phyloP scores from a whole-genome alignment of 768 basidiomycete genomes.

The Neoboletus subvelutipes region DNA sequence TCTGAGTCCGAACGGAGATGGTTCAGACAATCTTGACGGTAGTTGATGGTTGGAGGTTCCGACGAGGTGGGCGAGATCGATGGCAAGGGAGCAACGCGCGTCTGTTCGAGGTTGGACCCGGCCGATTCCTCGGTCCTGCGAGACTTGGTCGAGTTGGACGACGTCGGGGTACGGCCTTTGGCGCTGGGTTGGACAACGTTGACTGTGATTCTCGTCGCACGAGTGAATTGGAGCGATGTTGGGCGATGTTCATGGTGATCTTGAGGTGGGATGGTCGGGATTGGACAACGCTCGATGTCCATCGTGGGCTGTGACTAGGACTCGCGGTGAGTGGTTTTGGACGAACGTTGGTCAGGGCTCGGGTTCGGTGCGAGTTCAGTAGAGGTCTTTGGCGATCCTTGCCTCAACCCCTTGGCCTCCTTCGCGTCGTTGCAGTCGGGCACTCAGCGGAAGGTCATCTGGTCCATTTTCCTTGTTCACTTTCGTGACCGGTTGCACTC shows the following conservation, averaged over 20 bases:
- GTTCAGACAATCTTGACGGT: background rate
- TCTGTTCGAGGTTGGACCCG: background rate
- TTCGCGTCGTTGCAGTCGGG: background rate
- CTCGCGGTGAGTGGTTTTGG: background rate
- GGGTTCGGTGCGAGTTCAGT: background rate
- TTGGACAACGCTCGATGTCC: background rate
- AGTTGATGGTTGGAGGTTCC: background rate
- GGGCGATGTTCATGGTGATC: background rate
- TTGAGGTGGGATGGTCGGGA: background rate
- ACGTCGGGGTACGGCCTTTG: background rate
- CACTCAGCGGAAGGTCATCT: slow-evolving; percentile 2
- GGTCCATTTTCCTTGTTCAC: background rate
- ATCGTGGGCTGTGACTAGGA: background rate
- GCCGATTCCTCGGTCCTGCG: background rate
- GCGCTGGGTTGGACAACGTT: background rate
- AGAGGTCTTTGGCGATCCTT: background rate
- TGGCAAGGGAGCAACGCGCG: background rate
- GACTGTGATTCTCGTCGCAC: too few relatives aligned
- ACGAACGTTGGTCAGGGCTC: too few relatives aligned
- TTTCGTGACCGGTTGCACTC: background rate
- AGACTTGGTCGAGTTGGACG: background rate
- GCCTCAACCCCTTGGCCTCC: background rate
- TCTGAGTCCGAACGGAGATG: background rate
- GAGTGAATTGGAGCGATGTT: background rate
- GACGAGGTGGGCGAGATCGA: background rate